phyloP scores from a whole-genome alignment of 768 basidiomycete genomes.

The Naganishia onofrii region DNA sequence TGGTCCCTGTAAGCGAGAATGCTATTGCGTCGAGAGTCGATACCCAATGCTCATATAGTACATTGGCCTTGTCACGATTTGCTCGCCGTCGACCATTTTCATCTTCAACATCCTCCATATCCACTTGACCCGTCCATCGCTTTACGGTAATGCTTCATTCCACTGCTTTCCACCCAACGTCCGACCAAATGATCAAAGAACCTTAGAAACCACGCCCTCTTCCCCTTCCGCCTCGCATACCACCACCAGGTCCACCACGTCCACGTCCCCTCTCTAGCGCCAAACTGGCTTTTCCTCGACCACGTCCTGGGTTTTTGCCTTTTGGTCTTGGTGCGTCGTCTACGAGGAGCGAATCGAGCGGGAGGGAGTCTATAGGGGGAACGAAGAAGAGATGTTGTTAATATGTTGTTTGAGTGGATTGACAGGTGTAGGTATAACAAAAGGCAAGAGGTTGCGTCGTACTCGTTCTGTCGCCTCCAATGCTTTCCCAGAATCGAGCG shows the following conservation, averaged over 20 bases:
- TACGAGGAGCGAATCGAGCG: constrained; percentile 91
- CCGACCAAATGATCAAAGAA: neutral
- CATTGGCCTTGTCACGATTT: too few species aligned
- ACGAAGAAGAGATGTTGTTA: neutral
- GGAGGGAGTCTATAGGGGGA: constrained; percentile 67
- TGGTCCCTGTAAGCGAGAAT: too few species aligned
- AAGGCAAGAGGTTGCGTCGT: too few species aligned
- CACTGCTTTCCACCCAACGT: too few species aligned
- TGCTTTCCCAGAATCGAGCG: too few species aligned
- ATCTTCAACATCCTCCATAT: too few species aligned
- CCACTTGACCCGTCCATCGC: too few species aligned
- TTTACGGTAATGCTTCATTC: too few species aligned
- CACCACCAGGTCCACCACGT: constrained; percentile 57
- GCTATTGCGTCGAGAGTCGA: too few species aligned
- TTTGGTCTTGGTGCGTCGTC: constrained; percentile 98
- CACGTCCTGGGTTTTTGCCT: constrained; percentile 64
- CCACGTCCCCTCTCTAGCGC: constrained; percentile 52
- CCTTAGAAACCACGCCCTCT: constrained; percentile 59
- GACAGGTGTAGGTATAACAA: too few species aligned
- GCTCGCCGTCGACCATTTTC: neutral
- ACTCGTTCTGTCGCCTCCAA: too few species aligned
- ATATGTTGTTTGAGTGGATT: neutral
- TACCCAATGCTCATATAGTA: too few species aligned
- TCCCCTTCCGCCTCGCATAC: constrained; percentile 55
- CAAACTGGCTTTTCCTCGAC: constrained; percentile 39